Evolutionary conservation across 1,284 basidiomycete species (phyloP).

Genomic region (Mycena sp.): DNA sequence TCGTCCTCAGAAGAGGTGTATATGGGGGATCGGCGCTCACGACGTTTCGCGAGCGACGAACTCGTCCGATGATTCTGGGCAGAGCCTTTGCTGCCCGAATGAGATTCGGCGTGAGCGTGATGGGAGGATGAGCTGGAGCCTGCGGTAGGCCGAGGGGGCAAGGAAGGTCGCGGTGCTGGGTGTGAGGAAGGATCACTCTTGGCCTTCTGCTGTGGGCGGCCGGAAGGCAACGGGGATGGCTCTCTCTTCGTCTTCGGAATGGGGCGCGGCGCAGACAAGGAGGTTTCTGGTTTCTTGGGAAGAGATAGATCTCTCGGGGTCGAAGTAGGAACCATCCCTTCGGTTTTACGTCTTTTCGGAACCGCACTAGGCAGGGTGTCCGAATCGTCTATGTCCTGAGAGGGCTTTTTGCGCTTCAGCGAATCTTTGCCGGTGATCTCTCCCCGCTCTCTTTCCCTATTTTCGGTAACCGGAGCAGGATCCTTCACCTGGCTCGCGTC

Average conservation of each 20-base stretch:
- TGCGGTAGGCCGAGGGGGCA: constrained; percentile 42
- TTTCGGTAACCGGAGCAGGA: constrained; percentile 33
- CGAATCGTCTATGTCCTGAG: constrained; percentile 40
- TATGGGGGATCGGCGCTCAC: constrained; percentile 53
- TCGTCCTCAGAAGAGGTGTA: constrained; percentile 77
- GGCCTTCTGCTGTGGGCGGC: constrained; percentile 27
- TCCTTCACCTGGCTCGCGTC: constrained; percentile 37
- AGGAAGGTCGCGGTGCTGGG: constrained; percentile 38
- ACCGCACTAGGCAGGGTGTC: constrained; percentile 34
- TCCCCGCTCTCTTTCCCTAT: constrained; percentile 37
- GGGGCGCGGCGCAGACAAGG: constrained; percentile 44
- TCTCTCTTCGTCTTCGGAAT: constrained; percentile 52
- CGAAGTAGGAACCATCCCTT: constrained; percentile 39
- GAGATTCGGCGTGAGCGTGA: constrained; percentile 22
- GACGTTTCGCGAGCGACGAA: constrained; percentile 28
- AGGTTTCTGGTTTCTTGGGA: constrained; percentile 39
- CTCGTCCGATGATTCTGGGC: constrained; percentile 48
- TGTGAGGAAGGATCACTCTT: constrained; percentile 25
- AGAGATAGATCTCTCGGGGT: constrained; percentile 45
- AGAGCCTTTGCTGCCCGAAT: constrained; percentile 22
- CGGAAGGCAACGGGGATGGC: constrained; percentile 40
- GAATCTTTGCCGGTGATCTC: constrained; percentile 36
- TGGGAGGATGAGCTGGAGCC: constrained; percentile 21
- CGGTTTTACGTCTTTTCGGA: constrained; percentile 56
- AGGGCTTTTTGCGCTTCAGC: constrained; percentile 51